phyloP scores from a whole-genome alignment of 371 early-diverging fungal species.

The Mortierella sp. region DNA sequence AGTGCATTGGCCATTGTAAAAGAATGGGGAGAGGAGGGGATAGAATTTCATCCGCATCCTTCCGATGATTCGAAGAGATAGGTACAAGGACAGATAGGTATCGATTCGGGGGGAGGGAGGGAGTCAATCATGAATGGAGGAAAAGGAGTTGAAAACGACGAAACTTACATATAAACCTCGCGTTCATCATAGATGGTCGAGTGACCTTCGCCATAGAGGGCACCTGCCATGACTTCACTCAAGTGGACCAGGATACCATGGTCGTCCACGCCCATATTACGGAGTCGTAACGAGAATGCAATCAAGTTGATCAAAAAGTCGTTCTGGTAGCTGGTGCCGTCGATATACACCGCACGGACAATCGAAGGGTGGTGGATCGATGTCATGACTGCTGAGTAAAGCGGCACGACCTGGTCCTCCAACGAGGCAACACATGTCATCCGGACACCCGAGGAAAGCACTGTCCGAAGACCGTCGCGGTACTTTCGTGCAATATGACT shows the following conservation, averaged over 20 bases:
- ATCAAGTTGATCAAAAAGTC: constrained; percentile 91
- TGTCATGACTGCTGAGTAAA: constrained; percentile 92
- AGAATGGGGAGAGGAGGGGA: background rate
- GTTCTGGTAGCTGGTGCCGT: constrained; percentile 80
- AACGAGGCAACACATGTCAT: constrained; percentile 79
- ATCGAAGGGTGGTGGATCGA: constrained; percentile 90
- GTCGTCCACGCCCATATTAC: constrained; percentile 89
- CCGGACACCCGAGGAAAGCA: constrained; percentile 78
- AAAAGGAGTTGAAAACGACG: constrained; percentile 1
- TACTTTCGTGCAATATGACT: constrained; percentile 75
- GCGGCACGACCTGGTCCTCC: constrained; percentile 96
- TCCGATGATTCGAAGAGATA: background rate
- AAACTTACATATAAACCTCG: constrained; percentile 79
- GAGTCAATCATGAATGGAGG: background rate
- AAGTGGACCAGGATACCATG: constrained; percentile 88
- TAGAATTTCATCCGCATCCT: background rate
- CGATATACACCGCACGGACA: constrained; percentile 90
- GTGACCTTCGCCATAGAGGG: constrained; percentile 91
- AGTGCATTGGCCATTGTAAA: background rate
- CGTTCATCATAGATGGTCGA: constrained; percentile 92
- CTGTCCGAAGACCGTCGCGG: constrained; percentile 74
- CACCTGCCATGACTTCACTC: constrained; percentile 88
- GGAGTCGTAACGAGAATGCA: constrained; percentile 83
- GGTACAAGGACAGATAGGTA: background rate
- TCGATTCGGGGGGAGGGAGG: too few species aligned